These are phyloP conservation scores for Mortierella sp. DNA, from an alignment of 371 early-diverging fungal genomes.

Conservation along the genomic window DNA sequence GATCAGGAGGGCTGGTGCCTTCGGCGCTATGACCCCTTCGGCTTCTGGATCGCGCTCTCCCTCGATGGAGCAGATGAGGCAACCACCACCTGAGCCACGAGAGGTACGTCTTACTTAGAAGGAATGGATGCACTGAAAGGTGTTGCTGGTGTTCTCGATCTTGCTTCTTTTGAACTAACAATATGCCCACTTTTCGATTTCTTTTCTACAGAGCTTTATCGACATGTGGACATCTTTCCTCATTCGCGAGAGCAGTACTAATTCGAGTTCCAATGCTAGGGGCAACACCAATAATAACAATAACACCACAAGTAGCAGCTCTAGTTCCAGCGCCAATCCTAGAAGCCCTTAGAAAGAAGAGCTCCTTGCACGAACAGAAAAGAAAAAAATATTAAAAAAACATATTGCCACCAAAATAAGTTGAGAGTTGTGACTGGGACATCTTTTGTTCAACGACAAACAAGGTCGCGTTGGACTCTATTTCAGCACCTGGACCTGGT, in stretches of 20 bases:
- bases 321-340: slow-evolving; percentile 14
- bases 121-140: too few species aligned
- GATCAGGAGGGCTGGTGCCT: slow-evolving; percentile 66
- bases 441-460: neutral
- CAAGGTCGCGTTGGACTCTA: neutral
- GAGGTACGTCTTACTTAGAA: slow-evolving; percentile 26
- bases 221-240: slow-evolving; percentile 59
- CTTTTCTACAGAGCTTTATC: slow-evolving; percentile 37
- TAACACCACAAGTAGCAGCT: slow-evolving; percentile 9
- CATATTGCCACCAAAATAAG: slow-evolving; percentile 16
- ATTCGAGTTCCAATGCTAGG: slow-evolving; percentile 19
- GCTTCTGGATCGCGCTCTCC: slow-evolving; percentile 57
- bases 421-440: neutral
- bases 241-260: slow-evolving; percentile 53
- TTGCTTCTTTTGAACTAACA: neutral
- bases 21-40: slow-evolving; percentile 54
- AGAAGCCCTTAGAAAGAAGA: slow-evolving; percentile 14
- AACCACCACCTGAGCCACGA: slow-evolving; percentile 49
- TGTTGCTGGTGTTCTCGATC: neutral
- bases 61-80: slow-evolving; percentile 59
- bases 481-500: neutral
- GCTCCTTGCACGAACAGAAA: neutral
- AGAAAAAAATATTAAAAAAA: slow-evolving; percentile 6
- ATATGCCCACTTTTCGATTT: neutral
- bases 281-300: slow-evolving; percentile 2